Evolutionary conservation across 148 eudicot species (phyloP), one percentile per base, ranked within the genome.

Genomic region (Rheum nobile): DNA sequence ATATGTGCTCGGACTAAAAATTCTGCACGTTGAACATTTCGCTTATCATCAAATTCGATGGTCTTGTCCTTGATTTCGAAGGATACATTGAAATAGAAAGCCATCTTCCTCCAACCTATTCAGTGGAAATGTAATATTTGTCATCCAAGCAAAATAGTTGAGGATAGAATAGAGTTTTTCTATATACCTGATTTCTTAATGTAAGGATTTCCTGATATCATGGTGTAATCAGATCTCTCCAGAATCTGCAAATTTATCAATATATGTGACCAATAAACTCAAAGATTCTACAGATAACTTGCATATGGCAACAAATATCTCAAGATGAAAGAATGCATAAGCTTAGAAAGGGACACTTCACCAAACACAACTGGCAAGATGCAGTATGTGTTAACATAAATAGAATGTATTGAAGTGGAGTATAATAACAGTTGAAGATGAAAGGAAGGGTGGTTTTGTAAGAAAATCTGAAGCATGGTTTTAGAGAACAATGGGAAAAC

Each of bases 91-190:
- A 94, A 94, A 84, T 89, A 94, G 72, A 86, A 91, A 43, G 98
- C 91, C 75, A 94, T 91, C 91, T 94, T 94, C 85, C 98, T 84
- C 98, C 98, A 94, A 77, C 98, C 98, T 94, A 77, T 41, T 16
- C 31, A 79, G 6, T 32, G 75, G 5, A 72, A 50, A 67, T 9
- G 41, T 28, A 26, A 59, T 28, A 67, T 6, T 44, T 42, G 31
- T 35, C 54, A 39, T 17, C 67, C 41, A 77, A 35, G 14, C 17
- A 54, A 14, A 54, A 72, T 54, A 19, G 12, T 28, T 19, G 35
- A 19, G 39, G 47, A 34, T 22, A 19, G 50, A 71, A 39, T 34
- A 21, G 32, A 22, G 7, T 21, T 39, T 41, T 21, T 39, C 32
- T 39, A 32, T 32, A 26, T 80, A 94, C 98, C 98, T 76, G 97